phyloP scores from a whole-genome alignment of 2,329 filamentous ascomycete genomes.

The Cercospora beticola region DNA sequence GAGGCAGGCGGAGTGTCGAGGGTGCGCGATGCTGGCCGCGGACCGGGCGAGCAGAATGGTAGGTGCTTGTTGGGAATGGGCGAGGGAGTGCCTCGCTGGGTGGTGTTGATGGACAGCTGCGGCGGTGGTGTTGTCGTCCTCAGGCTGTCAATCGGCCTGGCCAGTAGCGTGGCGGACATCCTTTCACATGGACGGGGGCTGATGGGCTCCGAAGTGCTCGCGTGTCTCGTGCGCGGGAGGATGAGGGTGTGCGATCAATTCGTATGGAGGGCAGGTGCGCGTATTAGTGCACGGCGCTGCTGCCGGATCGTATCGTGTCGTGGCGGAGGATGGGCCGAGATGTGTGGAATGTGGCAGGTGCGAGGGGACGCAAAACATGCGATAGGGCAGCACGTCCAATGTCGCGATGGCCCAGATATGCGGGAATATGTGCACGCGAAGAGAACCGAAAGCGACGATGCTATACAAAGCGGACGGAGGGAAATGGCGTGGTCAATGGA shows the following conservation, averaged over 20 bases:
- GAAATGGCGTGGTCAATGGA: conserved; percentile 6
- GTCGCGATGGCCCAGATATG: background rate
- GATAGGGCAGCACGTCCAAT: background rate
- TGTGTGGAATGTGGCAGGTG: background rate
- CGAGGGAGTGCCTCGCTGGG: conserved; percentile 57
- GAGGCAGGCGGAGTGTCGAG: conserved; percentile 55
- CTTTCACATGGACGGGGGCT: conserved; percentile 20
- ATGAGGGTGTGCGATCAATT: background rate
- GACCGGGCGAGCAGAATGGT: conserved; percentile 82
- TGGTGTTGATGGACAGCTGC: conserved; percentile 59
- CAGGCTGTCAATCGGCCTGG: conserved; percentile 35
- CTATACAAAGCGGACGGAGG: background rate
- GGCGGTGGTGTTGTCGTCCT: conserved; percentile 51
- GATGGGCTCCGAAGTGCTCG: background rate
- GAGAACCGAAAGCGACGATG: background rate
- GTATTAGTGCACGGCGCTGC: background rate
- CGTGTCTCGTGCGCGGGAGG: background rate
- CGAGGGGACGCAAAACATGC: background rate
- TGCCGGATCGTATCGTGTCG: background rate
- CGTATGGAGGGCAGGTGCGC: background rate
- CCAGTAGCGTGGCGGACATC: conserved; percentile 42
- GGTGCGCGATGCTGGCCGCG: conserved; percentile 54
- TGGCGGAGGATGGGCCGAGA: background rate
- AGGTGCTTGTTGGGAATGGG: conserved; percentile 83
- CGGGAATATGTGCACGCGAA: background rate